Evolutionary conservation across 306 rosid genomes (phyloP).

Genomic region (Castanea mollissima): DNA sequence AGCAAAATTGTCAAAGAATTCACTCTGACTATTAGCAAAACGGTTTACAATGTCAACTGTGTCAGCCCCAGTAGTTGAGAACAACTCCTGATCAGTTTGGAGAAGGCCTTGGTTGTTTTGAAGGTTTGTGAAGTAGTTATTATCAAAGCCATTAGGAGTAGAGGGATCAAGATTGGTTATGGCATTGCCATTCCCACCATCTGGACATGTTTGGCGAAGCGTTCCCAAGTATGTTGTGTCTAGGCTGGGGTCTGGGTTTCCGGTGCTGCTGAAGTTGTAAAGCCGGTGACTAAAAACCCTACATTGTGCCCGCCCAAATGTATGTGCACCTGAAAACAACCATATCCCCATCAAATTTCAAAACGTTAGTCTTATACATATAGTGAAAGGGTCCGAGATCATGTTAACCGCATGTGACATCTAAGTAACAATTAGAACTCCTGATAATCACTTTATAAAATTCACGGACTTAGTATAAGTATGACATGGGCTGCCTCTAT

Average conservation of each 20-base stretch:
- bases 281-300: neutral
- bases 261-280: constrained; percentile 17
- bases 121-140: constrained; percentile 45
- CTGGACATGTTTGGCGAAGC: constrained; percentile 38
- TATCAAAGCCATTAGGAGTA: constrained; percentile 37
- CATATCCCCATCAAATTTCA: too few relatives aligned
- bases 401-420: too few relatives aligned
- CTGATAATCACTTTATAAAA: too few relatives aligned
- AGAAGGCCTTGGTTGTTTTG: constrained; percentile 36
- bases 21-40: constrained; percentile 30
- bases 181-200: neutral
- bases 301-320: constrained; percentile 45
- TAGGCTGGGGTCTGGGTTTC: constrained; percentile 31
- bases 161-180: constrained; percentile 32
- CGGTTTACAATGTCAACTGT: constrained; percentile 28
- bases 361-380: neutral
- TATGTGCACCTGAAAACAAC: constrained; percentile 36
- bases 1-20: constrained; percentile 32
- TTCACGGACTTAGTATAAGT: too few relatives aligned
- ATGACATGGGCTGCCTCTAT: too few relatives aligned
- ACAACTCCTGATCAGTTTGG: constrained; percentile 38
- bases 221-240: constrained; percentile 25
- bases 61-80: constrained; percentile 29
- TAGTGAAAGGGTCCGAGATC: too few relatives aligned
- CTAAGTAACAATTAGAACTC: too few relatives aligned